Evolutionary conservation across 148 eudicot species (phyloP), one percentile per base, ranked within the genome.

Genomic region (Amaranthus hypochondriacus): DNA sequence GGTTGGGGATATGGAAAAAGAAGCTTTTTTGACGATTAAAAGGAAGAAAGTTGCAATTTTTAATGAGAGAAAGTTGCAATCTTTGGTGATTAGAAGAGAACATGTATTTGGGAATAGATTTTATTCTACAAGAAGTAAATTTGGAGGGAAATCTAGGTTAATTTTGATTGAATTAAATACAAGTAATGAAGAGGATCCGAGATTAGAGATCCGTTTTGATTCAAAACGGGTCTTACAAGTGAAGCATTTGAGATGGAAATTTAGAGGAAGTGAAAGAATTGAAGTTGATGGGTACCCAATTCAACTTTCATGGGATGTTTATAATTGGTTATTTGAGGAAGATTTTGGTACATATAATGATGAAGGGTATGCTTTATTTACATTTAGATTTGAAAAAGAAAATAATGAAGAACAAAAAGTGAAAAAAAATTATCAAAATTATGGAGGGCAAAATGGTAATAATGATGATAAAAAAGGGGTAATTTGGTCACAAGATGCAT

Each of bases 231-330:
- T 86, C 0, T 51, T 92, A 44, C 79, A 83, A 49, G 77, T 92
- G 0, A 88, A 86, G 74, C 93, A 92, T 72, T 64, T 92, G 62
- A 85, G 82, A 58, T 92, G 97, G 97, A 90, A 90, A 54, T 92
- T 92, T 75, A 84, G 97, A 2, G 97, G 97, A 2, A 90, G 87
- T 65, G 93, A 90, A 69, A 77, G 91, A 42, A 70, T 92, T 7
- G 87, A 88, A 44, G 72, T 90, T 2, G 96, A 92, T 21, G 97
- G 93, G 9, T 74, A 82, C 7, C 69, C 58, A 5, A 79, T 92
- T 46, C 89, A 83, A 9, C 73, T 92, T 2, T 92, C 96, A 0
- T 92, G 97, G 97, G 97, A 92, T 44, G 96, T 87, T 0, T 82
- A 88, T 39, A 86, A 87, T 61, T 90, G 96, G 97, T 11, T 92